These are phyloP conservation scores for Halophytophthora batemanensis DNA, from an alignment of 352 stramenopile genomes.

Conservation along the genomic window DNA sequence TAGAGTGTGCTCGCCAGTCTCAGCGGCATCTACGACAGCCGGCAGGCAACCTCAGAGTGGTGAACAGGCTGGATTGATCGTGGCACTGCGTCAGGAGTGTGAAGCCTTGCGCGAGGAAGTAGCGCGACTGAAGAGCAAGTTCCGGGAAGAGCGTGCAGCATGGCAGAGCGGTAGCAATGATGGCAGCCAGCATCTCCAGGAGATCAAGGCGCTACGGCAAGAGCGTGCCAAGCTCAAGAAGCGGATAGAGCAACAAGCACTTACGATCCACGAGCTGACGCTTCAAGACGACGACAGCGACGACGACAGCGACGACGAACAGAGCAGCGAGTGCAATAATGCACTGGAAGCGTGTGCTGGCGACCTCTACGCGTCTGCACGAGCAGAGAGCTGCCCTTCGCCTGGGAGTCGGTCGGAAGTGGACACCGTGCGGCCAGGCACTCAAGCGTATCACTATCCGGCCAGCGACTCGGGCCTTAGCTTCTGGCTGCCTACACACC, in stretches of 20 bases:
- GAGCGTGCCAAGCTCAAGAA: conserved; percentile 44
- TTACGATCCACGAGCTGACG: conserved; percentile 79
- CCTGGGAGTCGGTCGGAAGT: conserved; percentile 5
- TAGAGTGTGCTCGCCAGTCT: conserved; percentile 5
- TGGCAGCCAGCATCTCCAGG: conserved; percentile 30
- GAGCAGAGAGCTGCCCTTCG: conserved; percentile 15
- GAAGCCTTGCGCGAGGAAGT: conserved; percentile 17
- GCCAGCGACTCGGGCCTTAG: conserved; percentile 3
- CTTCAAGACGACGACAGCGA: conserved; percentile 54
- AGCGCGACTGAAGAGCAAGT: conserved; percentile 13
- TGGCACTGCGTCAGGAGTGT: conserved; percentile 22
- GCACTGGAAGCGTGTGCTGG: conserved; percentile 7
- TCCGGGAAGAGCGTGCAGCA: conserved; percentile 21
- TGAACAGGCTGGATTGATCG: conserved; percentile 9
- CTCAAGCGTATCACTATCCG: conserved; percentile 6
- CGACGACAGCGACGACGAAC: conserved; percentile 18
- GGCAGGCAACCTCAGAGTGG: background rate
- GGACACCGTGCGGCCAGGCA: conserved; percentile 1
- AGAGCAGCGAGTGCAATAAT: conserved; percentile 15
- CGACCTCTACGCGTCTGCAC: conserved; percentile 12
- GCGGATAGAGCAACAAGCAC: conserved; percentile 51
- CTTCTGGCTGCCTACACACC: conserved; percentile 17
- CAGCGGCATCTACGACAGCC: background rate
- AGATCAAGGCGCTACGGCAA: conserved; percentile 41
- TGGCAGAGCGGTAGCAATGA: conserved; percentile 33